Evolutionary conservation across 768 basidiomycete genomes (phyloP), one percentile per base, ranked within the genome.

Genomic region (Favolaschia claudopus): DNA sequence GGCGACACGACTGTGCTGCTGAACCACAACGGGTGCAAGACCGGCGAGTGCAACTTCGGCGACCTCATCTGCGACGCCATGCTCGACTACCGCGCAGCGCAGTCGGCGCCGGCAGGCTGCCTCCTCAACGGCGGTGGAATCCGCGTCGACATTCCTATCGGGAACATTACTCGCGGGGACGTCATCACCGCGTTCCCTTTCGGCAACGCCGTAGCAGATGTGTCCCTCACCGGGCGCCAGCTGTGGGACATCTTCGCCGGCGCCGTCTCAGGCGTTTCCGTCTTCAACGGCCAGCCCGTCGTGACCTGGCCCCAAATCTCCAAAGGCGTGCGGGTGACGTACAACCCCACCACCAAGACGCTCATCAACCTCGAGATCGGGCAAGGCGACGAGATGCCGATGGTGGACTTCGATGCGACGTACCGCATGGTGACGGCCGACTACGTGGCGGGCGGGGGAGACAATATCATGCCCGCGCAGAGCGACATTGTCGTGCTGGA

Each of bases 61-160:
- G 74, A 79, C 60, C 71, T 79, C 55, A 74, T 76, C 36, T 74
- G 76, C 28, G 81, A 82, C 53, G 76, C 78, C 7, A 74, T 80
- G 68, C 70, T 77, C 32, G 78, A 73, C 43, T 73, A 77, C 66
- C 70, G 73, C 25, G 43, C 67, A 32, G 58, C 57, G 38, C 59
- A 63, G 34, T 67, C 67, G 27, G 65, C 68, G 22, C 71, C 72
- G 10, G 76, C 69, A 31, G 77, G 64, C 19, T 68, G 74, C 7
- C 67, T 81, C 55, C 74, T 78, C 68, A 82, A 81, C 66, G 72
- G 77, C 43, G 81, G 81, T 19, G 75, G 75, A 14, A 78, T 82
- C 59, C 76, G 81, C 20, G 67, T 74, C 0, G 66, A 73, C 36
- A 77, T 82, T 63, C 74, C 76, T 25, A 69, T 70, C 0, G 79